Conservation (phyloP, 108 stramenopile species). For the Nitzschia inconspicua region DNA sequence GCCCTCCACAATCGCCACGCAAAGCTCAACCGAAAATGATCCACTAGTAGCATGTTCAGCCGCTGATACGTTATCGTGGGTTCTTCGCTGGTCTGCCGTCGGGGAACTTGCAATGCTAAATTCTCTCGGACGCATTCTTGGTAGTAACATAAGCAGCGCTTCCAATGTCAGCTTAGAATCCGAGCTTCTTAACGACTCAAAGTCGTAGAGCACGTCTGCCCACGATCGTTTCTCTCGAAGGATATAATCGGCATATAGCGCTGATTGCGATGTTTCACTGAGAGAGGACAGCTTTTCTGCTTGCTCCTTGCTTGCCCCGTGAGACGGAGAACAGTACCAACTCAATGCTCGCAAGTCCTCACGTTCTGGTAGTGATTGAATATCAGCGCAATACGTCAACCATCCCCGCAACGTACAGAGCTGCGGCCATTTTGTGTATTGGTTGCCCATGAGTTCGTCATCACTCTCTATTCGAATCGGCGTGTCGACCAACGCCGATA, state of each 20-base stretch:
- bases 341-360: slow-evolving; percentile 77
- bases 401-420: slow-evolving; percentile 67
- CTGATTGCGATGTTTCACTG: slow-evolving; percentile 65
- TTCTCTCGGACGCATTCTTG: slow-evolving; percentile 70
- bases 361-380: slow-evolving; percentile 70
- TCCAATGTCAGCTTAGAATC: slow-evolving; percentile 46
- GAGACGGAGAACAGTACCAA: slow-evolving; percentile 45
- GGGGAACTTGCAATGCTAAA: slow-evolving; percentile 83
- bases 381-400: slow-evolving; percentile 76
- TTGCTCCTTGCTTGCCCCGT: slow-evolving; percentile 49
- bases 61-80: not conserved
- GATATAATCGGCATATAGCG: slow-evolving; percentile 78
- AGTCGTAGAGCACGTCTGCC: slow-evolving; percentile 81
- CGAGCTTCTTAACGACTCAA: slow-evolving; percentile 58
- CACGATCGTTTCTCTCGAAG: slow-evolving; percentile 81
- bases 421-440: slow-evolving; percentile 52
- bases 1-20: slow-evolving; percentile 76
- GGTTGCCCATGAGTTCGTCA: slow-evolving; percentile 17
- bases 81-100: slow-evolving; percentile 15
- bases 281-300: slow-evolving; percentile 57
- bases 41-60: not conserved
- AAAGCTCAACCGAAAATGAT: slow-evolving; percentile 56
- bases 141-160: slow-evolving; percentile 50
- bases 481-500: slow-evolving; percentile 49
- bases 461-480: slow-evolving; percentile 34